A percentile compares a stretch with the other conserved stretches of the same genome.
These are phyloP conservation scores for Aspergillus caelatus DNA, from an alignment of 2,329 filamentous ascomycete genomes.

Conservation along the genomic window DNA sequence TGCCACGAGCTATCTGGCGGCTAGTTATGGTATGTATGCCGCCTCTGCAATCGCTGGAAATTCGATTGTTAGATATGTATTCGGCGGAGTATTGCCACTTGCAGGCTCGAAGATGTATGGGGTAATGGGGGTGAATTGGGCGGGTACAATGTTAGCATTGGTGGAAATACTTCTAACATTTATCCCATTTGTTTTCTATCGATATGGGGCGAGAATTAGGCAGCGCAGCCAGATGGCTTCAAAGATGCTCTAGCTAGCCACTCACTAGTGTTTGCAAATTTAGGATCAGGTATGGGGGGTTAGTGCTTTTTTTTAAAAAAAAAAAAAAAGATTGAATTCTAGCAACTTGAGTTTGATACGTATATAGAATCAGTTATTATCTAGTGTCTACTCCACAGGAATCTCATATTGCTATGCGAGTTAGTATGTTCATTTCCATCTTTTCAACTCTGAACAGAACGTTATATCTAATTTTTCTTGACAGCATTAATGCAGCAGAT, in stretches of 20 bases:
- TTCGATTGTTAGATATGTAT: constrained; percentile 66
- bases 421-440: too few species aligned
- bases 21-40: constrained; percentile 71
- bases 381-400: too few species aligned
- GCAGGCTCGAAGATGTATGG: constrained; percentile 70
- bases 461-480: too few species aligned
- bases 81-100: constrained; percentile 70
- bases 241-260: constrained; percentile 1
- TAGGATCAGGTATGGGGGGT: not conserved
- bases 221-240: constrained; percentile 26
- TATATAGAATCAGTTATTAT: too few species aligned
- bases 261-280: not conserved
- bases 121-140: constrained; percentile 69
- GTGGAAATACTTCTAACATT: constrained; percentile 34
- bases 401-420: too few species aligned
- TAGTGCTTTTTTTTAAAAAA: not conserved
- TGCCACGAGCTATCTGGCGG: constrained; percentile 71
- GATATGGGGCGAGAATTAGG: constrained; percentile 42
- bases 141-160: constrained; percentile 59
- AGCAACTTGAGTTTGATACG: not conserved
- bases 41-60: constrained; percentile 75
- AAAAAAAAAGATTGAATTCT: not conserved
- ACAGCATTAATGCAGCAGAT: too few species aligned
- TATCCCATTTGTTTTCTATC: constrained; percentile 48
- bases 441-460: too few species aligned